phyloP scores from a whole-genome alignment of 148 eudicot genomes.

The Fagopyrum tataricum region DNA sequence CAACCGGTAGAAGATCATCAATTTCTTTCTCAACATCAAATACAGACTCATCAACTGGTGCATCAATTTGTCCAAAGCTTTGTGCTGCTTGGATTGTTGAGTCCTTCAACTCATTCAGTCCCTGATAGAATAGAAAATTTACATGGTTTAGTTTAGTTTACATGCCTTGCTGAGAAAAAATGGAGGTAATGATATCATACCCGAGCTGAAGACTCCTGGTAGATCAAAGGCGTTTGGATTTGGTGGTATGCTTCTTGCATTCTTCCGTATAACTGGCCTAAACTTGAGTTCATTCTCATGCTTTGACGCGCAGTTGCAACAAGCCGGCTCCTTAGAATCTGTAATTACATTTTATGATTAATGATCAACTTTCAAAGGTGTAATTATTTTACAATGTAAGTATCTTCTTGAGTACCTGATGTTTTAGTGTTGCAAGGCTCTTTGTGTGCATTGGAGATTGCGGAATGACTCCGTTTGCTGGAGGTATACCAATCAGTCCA shows the following conservation, averaged over 20 bases:
- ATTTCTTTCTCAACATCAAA: conserved; percentile 82
- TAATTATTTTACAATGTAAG: not conserved
- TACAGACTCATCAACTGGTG: conserved; percentile 71
- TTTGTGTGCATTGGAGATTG: conserved; percentile 94
- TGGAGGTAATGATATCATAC: conserved; percentile 21
- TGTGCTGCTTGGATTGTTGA: conserved; percentile 69
- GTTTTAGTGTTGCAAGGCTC: conserved; percentile 79
- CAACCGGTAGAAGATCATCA: conserved; percentile 73
- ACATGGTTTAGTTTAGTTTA: not conserved
- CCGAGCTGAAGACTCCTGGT: conserved; percentile 54
- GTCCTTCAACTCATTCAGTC: conserved; percentile 71
- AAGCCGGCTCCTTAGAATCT: conserved; percentile 78
- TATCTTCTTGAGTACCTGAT: no score
- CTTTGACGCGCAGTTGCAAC: conserved; percentile 65
- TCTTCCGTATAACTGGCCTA: conserved; percentile 66
- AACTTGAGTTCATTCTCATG: conserved; percentile 56
- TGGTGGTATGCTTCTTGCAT: conserved; percentile 91
- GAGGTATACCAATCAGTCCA: conserved; percentile 83
- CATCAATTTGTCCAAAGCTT: conserved; percentile 62
- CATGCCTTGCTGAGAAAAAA: not conserved
- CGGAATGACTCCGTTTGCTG: conserved; percentile 85
- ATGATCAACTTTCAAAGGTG: not conserved
- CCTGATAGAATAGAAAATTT: conserved; percentile 24
- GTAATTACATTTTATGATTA: conserved; percentile 14
- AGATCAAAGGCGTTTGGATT: conserved; percentile 84